Percentiles rank a stretch among this genome's conserved stretches.
These are phyloP conservation scores for Aspergillus wentii DNA, from an alignment of 495 filamentous ascomycete species.

Conservation along the genomic window DNA sequence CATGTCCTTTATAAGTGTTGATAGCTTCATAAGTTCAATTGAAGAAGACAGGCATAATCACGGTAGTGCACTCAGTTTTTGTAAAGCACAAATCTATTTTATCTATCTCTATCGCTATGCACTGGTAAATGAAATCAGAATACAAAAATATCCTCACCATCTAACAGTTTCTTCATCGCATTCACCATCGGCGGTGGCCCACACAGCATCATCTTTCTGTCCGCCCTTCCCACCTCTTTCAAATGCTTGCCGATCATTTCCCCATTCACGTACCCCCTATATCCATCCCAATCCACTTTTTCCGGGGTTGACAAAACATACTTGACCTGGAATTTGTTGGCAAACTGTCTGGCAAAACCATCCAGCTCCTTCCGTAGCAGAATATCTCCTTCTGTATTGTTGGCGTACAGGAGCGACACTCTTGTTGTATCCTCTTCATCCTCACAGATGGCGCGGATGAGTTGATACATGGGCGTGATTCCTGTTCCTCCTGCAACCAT, in stretches of 20 bases:
- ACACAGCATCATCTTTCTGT: conserved; percentile 26
- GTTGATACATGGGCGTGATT: conserved; percentile 53
- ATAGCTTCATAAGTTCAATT: too few species aligned
- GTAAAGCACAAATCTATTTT: too few species aligned
- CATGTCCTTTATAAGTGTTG: too few species aligned
- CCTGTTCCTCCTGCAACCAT: conserved; percentile 51
- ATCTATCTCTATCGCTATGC: too few species aligned
- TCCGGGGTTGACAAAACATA: conserved; percentile 36
- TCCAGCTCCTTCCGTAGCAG: conserved; percentile 41
- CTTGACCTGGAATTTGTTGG: conserved; percentile 34
- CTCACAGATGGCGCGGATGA: conserved; percentile 48
- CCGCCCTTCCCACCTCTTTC: conserved; percentile 4
- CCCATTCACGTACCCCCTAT: conserved; percentile 15
- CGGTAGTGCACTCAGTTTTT: too few species aligned
- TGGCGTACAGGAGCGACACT: conserved; percentile 42
- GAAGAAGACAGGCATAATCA: too few species aligned
- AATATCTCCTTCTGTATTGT: conserved; percentile 34
- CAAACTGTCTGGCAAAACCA: conserved; percentile 30
- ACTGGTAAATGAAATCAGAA: too few species aligned
- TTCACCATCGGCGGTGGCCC: conserved; percentile 28
- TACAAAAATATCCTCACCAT: background rate
- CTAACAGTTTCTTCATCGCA: conserved; percentile 25
- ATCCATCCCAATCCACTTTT: conserved; percentile 14
- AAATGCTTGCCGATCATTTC: conserved; percentile 15
- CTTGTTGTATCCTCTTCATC: conserved; percentile 40